Percentiles rank a stretch among this genome's conserved stretches.
phyloP scores from a whole-genome alignment of 768 basidiomycete species.

The Hygrocybe coccinea region DNA sequence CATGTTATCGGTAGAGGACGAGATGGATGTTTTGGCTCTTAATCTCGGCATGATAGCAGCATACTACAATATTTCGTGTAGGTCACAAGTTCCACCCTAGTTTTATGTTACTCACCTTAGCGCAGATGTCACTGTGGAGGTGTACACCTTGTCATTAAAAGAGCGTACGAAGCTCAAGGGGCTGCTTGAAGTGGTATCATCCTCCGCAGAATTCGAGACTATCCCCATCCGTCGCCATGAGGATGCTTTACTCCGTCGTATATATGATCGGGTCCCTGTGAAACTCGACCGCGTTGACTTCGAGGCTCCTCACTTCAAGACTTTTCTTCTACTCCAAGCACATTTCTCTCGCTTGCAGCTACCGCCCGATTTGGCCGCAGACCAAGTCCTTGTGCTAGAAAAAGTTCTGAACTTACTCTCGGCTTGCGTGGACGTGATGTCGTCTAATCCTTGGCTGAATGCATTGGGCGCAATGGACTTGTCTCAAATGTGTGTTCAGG shows the following conservation, averaged over 20 bases:
- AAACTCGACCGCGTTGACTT: constrained; percentile 81
- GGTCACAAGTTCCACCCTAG: constrained; percentile 23
- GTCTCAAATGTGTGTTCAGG: constrained; percentile 98
- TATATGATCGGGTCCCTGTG: constrained; percentile 96
- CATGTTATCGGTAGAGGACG: constrained; percentile 56
- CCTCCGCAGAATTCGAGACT: constrained; percentile 91
- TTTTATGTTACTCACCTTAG: constrained; percentile 11
- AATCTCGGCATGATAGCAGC: too few species aligned
- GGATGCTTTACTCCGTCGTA: constrained; percentile 73
- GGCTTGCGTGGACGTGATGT: constrained; percentile 97
- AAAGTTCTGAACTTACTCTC: constrained; percentile 89
- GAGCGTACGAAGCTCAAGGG: too few species aligned
- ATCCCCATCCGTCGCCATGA: constrained; percentile 96
- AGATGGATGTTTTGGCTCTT: constrained; percentile 90
- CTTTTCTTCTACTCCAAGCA: too few species aligned
- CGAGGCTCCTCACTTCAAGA: too few species aligned
- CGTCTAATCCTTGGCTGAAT: constrained; percentile 90
- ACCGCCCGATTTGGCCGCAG: constrained; percentile 89
- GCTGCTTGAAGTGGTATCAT: constrained; percentile 92
- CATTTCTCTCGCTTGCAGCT: too few species aligned
- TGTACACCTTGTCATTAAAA: constrained; percentile 91
- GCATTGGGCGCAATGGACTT: constrained; percentile 97
- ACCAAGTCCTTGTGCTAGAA: constrained; percentile 81
- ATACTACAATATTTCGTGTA: constrained; percentile 90
- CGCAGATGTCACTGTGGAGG: constrained; percentile 91